A percentile compares a stretch with the other conserved stretches of the same genome.
Evolutionary conservation across 139 green algal species (phyloP).

Genomic region (Ettlia oleoabundans): DNA sequence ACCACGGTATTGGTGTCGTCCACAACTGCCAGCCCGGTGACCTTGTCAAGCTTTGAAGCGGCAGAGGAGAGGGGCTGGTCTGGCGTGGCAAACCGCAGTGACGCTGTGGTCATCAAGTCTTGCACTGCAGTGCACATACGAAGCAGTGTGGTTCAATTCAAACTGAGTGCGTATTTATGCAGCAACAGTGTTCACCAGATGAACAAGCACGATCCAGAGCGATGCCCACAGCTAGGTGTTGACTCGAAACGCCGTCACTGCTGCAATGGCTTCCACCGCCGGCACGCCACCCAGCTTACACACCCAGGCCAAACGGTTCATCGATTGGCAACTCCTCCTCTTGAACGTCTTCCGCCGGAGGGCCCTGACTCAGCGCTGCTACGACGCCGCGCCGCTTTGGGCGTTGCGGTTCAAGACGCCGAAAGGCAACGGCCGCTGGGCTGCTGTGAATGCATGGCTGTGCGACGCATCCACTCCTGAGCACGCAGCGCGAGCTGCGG

Average conservation of each 20-base stretch:
- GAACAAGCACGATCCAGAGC: too few relatives aligned
- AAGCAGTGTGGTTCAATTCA: neutral
- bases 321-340: neutral
- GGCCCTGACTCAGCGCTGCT: neutral
- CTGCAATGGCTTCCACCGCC: too few relatives aligned
- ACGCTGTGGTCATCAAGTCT: slow-evolving; percentile 41
- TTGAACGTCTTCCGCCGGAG: neutral
- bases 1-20: slow-evolving; percentile 56
- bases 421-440: too few relatives aligned
- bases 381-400: neutral
- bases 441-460: too few relatives aligned
- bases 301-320: neutral
- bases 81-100: slow-evolving; percentile 34
- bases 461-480: too few relatives aligned
- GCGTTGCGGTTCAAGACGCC: too few relatives aligned
- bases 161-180: too few relatives aligned
- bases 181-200: too few relatives aligned
- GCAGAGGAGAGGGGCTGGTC: slow-evolving; percentile 42
- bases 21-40: slow-evolving; percentile 73
- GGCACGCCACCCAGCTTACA: neutral
- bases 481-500: too few relatives aligned
- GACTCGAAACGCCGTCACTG: too few relatives aligned
- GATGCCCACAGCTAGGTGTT: too few relatives aligned
- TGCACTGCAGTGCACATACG: neutral
- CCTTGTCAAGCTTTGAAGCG: slow-evolving; percentile 52